Evolutionary conservation across 164 flowering plant genomes (phyloP).

Genomic region (Chloranthus sessilifolius): DNA sequence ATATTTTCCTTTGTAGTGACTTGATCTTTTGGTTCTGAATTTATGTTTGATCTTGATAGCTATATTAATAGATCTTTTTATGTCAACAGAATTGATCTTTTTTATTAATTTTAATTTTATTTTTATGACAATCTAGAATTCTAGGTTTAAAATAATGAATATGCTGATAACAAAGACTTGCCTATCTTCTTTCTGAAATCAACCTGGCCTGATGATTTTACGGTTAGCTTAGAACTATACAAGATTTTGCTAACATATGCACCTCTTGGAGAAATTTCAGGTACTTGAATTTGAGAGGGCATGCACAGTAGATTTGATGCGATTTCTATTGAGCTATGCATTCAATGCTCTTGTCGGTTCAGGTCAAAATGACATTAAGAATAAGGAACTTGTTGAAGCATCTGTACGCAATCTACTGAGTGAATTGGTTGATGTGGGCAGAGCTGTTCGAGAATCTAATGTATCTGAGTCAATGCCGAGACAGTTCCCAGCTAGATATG

Average conservation of each 20-base stretch:
- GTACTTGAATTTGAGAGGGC: constrained; percentile 40
- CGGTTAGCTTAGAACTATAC: too few species aligned
- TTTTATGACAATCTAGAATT: too few species aligned
- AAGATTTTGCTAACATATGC: not conserved
- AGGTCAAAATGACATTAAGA: constrained; percentile 21
- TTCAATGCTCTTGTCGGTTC: constrained; percentile 31
- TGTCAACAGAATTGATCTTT: too few species aligned
- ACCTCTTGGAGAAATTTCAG: constrained; percentile 34
- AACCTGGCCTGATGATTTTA: too few species aligned
- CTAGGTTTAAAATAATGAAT: too few species aligned
- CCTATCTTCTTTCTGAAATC: too few species aligned
- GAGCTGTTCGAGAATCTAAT: constrained; percentile 13
- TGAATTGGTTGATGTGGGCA: constrained; percentile 40
- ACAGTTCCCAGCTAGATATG: constrained; percentile 36
- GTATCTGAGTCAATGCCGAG: constrained; percentile 25
- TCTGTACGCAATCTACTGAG: constrained; percentile 63
- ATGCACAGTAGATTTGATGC: constrained; percentile 64
- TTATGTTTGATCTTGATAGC: too few species aligned
- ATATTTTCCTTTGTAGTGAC: too few species aligned
- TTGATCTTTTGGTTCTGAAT: too few species aligned
- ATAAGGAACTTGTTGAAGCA: constrained; percentile 48
- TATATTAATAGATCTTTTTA: too few species aligned
- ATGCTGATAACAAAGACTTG: too few species aligned
- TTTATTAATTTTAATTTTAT: too few species aligned
- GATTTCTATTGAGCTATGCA: constrained; percentile 62